Percentiles rank a stretch among this genome's conserved stretches.
phyloP scores from a whole-genome alignment of 768 basidiomycete species.

The Hypsizygus marmoreus region DNA sequence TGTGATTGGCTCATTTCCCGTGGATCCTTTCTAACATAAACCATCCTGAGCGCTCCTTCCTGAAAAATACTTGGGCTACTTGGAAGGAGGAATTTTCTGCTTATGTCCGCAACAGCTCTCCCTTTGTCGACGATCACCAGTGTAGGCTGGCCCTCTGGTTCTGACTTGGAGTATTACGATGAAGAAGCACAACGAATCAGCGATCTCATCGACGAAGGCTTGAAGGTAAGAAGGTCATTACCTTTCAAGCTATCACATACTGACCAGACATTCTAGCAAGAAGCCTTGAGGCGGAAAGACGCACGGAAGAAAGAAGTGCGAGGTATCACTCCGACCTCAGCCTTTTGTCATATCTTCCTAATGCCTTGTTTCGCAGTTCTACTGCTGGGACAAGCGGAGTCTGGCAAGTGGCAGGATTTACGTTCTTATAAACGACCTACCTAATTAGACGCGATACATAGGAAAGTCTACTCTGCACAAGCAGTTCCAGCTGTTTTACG shows the following conservation, averaged over 20 bases:
- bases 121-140: background rate
- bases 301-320: slow-evolving; percentile 13
- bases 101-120: slow-evolving; percentile 6
- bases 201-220: slow-evolving; percentile 15
- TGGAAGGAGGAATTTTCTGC: no score
- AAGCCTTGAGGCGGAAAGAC: slow-evolving; percentile 13
- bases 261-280: slow-evolving; percentile 8
- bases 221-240: slow-evolving; percentile 11
- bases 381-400: slow-evolving; percentile 18
- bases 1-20: no score
- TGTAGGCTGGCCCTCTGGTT: slow-evolving; percentile 8
- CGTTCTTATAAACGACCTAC: background rate
- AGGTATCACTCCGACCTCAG: slow-evolving; percentile 6
- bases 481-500: slow-evolving; percentile 19
- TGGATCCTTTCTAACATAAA: no score
- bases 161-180: slow-evolving; percentile 11
- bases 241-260: background rate
- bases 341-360: background rate
- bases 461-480: slow-evolving; percentile 21
- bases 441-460: background rate
- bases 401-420: slow-evolving; percentile 6
- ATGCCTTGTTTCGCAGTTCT: slow-evolving; percentile 9
- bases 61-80: background rate
- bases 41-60: background rate
- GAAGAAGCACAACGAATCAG: slow-evolving; percentile 13